Conservation (phyloP, 83 land plant genomes). For the Larix sibirica region DNA sequence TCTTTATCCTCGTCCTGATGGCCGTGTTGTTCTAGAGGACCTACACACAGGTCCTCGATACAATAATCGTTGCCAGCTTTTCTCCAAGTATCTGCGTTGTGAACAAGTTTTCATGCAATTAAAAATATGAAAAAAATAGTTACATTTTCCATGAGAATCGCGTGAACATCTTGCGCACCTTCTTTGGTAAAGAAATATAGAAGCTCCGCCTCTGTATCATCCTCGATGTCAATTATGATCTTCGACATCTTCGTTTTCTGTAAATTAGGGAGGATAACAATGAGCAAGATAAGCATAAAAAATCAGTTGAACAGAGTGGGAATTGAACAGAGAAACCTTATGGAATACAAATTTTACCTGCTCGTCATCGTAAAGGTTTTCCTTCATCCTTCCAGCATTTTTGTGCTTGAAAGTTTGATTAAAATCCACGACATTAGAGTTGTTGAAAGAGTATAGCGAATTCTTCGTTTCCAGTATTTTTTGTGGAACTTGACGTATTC, state of each 20-base stretch:
- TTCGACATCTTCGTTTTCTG: not conserved
- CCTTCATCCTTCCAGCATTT: not conserved
- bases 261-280: not conserved
- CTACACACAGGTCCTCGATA: not conserved
- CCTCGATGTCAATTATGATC: slow-evolving; percentile 6
- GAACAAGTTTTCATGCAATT: not conserved
- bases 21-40: not conserved
- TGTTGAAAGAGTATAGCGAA: not conserved
- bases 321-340: not conserved
- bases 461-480: not conserved
- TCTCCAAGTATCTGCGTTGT: not conserved
- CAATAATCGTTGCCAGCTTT: not conserved
- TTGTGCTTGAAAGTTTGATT: not conserved
- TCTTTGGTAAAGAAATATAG: not conserved
- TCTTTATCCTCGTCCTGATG: slow-evolving; percentile 5
- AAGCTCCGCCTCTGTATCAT: not conserved
- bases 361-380: not conserved
- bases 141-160: not conserved
- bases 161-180: not conserved
- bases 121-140: not conserved
- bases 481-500: not conserved
- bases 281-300: not conserved
- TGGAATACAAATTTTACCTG: not conserved
- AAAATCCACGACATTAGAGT: not conserved
- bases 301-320: not conserved